phyloP scores from a whole-genome alignment of 2,329 filamentous ascomycete genomes.

The Aspergillus piperis region DNA sequence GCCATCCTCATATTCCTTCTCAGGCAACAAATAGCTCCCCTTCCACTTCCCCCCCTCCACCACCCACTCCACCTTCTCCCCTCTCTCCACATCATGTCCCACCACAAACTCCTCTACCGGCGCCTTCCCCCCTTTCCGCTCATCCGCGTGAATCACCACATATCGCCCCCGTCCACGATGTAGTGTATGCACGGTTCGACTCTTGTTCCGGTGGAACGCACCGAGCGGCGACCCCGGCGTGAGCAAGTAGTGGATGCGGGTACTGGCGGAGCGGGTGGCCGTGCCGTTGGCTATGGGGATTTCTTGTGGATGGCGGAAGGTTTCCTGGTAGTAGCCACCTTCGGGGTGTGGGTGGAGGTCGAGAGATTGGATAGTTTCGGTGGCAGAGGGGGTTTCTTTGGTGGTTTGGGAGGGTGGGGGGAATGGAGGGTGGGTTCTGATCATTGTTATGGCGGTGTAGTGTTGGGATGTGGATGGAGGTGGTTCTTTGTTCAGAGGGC shows the following conservation, averaged over 20 bases:
- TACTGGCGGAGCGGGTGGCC: constrained; percentile 55
- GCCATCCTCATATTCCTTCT: constrained; percentile 22
- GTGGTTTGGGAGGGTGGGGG: constrained; percentile 15
- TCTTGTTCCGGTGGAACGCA: constrained; percentile 64
- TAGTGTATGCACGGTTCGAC: constrained; percentile 64
- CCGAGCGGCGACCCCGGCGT: constrained; percentile 59
- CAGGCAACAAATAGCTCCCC: constrained; percentile 60
- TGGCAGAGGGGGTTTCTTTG: constrained; percentile 32
- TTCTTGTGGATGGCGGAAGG: constrained; percentile 55
- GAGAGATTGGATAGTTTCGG: constrained; percentile 49
- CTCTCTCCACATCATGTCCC: constrained; percentile 57
- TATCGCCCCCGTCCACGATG: constrained; percentile 65
- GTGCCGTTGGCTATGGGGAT: constrained; percentile 54
- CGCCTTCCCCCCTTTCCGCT: constrained; percentile 37
- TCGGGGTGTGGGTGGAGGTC: constrained; percentile 59
- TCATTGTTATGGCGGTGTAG: background rate
- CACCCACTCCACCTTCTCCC: constrained; percentile 67
- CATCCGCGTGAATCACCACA: constrained; percentile 62
- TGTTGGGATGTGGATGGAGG: too few species aligned
- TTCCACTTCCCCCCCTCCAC: constrained; percentile 70
- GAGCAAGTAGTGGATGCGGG: constrained; percentile 66
- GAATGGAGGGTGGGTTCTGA: constrained; percentile 10
- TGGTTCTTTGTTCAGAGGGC: background rate
- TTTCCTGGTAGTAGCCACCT: constrained; percentile 66
- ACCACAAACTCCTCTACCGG: constrained; percentile 66